A percentile compares a stretch with the other conserved stretches of the same genome.
Evolutionary conservation across 352 stramenopile species (phyloP).

Genomic region (Thalassiosira mediterranea): DNA sequence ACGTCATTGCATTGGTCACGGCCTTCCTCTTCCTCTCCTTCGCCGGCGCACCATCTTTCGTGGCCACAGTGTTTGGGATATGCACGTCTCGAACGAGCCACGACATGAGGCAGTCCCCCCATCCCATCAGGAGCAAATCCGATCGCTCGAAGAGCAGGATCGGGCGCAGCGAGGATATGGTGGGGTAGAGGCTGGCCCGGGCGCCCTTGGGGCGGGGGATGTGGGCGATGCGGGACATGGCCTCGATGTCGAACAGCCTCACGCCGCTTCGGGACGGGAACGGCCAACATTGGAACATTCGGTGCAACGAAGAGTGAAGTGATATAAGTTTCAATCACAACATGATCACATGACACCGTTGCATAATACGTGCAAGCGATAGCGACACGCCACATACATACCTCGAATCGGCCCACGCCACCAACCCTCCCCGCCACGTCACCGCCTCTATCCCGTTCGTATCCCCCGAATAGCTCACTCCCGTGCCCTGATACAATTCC

Average conservation of each 20-base stretch:
- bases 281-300: too few relatives aligned
- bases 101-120: constrained; percentile 82
- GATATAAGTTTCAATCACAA: too few relatives aligned
- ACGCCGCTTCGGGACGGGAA: too few relatives aligned
- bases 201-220: constrained; percentile 76
- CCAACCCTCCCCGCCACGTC: constrained; percentile 68
- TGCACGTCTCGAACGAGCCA: constrained; percentile 43
- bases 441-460: constrained; percentile 66
- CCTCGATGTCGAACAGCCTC: constrained; percentile 73
- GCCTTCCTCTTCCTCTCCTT: constrained; percentile 45
- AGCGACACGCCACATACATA: constrained; percentile 21
- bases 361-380: too few relatives aligned
- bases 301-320: too few relatives aligned
- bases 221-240: constrained; percentile 73
- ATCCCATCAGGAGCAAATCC: constrained; percentile 69
- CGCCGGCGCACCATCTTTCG: constrained; percentile 15
- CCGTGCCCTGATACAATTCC: constrained; percentile 51
- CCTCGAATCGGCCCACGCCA: constrained; percentile 77
- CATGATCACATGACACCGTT: too few relatives aligned
- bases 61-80: constrained; percentile 12
- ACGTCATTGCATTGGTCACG: constrained; percentile 75
- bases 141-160: constrained; percentile 67
- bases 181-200: constrained; percentile 67
- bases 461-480: constrained; percentile 24
- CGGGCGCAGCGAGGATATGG: constrained; percentile 54